Evolutionary conservation across 2,329 filamentous ascomycete species (phyloP).

Genomic region (Cadophora sp.): DNA sequence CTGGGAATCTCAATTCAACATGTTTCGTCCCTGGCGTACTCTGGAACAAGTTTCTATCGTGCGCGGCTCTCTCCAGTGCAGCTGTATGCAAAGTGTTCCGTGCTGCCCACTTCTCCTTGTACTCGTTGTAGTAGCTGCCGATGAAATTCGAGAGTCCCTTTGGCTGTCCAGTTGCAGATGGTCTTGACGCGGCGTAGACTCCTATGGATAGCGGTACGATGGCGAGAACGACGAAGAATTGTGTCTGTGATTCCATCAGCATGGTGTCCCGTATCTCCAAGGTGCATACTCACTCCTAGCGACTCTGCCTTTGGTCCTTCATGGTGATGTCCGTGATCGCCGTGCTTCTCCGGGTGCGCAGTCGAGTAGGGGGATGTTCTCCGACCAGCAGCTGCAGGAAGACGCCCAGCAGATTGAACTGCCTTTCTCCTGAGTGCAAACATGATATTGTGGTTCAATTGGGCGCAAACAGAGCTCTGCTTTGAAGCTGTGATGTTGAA

Average conservation of each 20-base stretch:
- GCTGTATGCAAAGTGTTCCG: constrained; percentile 66
- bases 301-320: constrained; percentile 53
- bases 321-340: constrained; percentile 43
- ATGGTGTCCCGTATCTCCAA: constrained; percentile 15
- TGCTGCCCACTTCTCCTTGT: constrained; percentile 58
- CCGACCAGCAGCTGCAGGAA: constrained; percentile 32
- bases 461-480: constrained; percentile 23
- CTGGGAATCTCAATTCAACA: constrained; percentile 65
- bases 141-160: constrained; percentile 57
- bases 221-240: constrained; percentile 55
- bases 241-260: constrained; percentile 47
- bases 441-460: constrained; percentile 45
- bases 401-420: constrained; percentile 39
- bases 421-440: constrained; percentile 44
- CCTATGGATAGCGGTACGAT: constrained; percentile 53
- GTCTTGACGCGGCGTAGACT: constrained; percentile 53
- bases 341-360: constrained; percentile 35
- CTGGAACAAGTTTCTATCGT: constrained; percentile 66
- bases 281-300: constrained; percentile 54
- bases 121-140: constrained; percentile 61
- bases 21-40: constrained; percentile 51
- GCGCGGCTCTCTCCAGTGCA: constrained; percentile 67
- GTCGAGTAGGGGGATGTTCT: constrained; percentile 37
- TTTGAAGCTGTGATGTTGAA: constrained; percentile 30
- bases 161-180: constrained; percentile 47